Percentiles rank a stretch among this genome's conserved stretches.
Evolutionary conservation across 1,139 yeast species (phyloP).

Genomic region (Geotrichum macrosporum): DNA sequence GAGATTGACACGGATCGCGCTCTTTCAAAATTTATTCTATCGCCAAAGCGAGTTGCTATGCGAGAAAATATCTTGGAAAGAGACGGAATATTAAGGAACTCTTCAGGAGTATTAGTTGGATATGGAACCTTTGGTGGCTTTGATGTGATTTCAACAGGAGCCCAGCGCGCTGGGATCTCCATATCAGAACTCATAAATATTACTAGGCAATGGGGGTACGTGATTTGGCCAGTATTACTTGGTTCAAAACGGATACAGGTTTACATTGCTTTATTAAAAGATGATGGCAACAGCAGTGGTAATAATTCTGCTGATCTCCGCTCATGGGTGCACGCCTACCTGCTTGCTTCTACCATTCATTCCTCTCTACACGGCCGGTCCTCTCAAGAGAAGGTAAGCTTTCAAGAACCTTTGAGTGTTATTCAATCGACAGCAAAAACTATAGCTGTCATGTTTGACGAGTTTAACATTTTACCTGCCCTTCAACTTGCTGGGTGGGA

Average conservation of each 20-base stretch:
- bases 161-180: slow-evolving; percentile 4
- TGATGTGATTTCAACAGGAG: slow-evolving; percentile 16
- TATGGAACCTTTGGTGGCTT: slow-evolving; percentile 28
- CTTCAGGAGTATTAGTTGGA: slow-evolving; percentile 26
- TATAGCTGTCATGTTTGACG: slow-evolving; percentile 29
- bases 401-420: slow-evolving; percentile 24
- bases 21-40: slow-evolving; percentile 30
- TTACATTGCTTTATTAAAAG: slow-evolving; percentile 27
- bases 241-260: slow-evolving; percentile 21
- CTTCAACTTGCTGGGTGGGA: slow-evolving; percentile 32
- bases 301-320: slow-evolving; percentile 27
- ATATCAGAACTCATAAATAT: slow-evolving; percentile 20
- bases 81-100: slow-evolving; percentile 35
- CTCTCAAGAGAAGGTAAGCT: not conserved
- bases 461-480: slow-evolving; percentile 27
- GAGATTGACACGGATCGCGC: slow-evolving; percentile 26
- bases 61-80: slow-evolving; percentile 36
- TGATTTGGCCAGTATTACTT: slow-evolving; percentile 24
- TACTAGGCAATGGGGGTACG: slow-evolving; percentile 24
- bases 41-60: slow-evolving; percentile 31
- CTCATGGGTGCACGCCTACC: slow-evolving; percentile 37
- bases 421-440: slow-evolving; percentile 27
- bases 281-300: slow-evolving; percentile 11
- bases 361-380: not conserved
- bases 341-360: slow-evolving; percentile 26